Evolutionary conservation across 176 grass and related monocot species (phyloP).

Genomic region (Paspalum notatum): DNA sequence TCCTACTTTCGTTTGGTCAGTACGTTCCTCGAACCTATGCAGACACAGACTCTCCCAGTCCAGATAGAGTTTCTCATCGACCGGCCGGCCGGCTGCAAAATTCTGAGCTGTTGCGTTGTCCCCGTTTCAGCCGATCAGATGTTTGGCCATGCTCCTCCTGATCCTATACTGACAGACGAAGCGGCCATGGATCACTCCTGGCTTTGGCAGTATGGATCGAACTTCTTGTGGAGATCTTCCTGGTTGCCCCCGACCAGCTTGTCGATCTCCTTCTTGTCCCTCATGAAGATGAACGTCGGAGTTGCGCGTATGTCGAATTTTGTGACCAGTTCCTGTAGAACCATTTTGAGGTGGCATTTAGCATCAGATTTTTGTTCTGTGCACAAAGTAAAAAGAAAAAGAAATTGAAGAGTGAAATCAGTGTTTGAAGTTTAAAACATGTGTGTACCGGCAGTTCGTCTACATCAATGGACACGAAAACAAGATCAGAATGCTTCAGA

Average conservation of each 20-base stretch:
- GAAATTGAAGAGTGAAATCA: neutral
- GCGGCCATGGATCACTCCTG: neutral
- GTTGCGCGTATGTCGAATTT: conserved; percentile 65
- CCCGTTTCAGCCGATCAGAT: conserved; percentile 42
- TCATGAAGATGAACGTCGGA: conserved; percentile 79
- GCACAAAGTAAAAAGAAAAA: neutral
- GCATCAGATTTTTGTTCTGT: neutral
- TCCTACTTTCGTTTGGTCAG: conserved; percentile 47
- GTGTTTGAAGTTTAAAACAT: neutral
- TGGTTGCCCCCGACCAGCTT: conserved; percentile 69
- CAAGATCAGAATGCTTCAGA: conserved; percentile 57
- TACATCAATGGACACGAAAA: conserved; percentile 72
- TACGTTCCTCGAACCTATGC: conserved; percentile 40
- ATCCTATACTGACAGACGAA: conserved; percentile 36
- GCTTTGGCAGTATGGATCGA: conserved; percentile 38
- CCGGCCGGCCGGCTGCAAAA: conserved; percentile 23
- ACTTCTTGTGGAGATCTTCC: conserved; percentile 61
- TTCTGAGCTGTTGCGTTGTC: neutral
- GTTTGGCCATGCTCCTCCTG: neutral
- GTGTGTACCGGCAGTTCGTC: conserved; percentile 62
- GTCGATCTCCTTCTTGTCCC: conserved; percentile 60
- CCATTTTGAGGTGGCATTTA: neutral
- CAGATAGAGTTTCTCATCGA: conserved; percentile 4
- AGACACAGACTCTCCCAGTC: conserved; percentile 16
- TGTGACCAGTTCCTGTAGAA: conserved; percentile 60